phyloP scores from a whole-genome alignment of 306 rosid genomes.

The Castanea crenata region DNA sequence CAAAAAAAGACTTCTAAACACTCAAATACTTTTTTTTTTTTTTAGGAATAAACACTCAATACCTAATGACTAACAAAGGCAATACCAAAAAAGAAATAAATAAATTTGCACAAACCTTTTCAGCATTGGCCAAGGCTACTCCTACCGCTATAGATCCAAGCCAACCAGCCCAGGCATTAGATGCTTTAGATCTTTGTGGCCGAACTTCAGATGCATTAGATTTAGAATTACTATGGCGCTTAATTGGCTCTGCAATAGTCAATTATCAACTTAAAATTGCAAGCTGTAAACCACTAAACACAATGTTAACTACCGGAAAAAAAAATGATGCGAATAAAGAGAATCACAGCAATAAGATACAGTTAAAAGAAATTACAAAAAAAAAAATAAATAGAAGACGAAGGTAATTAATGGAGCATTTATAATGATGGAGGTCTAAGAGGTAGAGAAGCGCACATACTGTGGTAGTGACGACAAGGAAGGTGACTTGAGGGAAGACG shows the following conservation, averaged over 20 bases:
- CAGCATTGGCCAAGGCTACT: conserved; percentile 45
- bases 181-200: conserved; percentile 11
- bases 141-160: conserved; percentile 52
- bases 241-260: conserved; percentile 29
- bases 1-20: background rate
- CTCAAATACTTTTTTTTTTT: too few species aligned
- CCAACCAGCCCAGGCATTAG: conserved; percentile 33
- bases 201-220: conserved; percentile 28
- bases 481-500: conserved; percentile 11
- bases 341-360: background rate
- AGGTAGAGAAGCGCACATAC: conserved; percentile 29
- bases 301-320: background rate
- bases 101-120: conserved; percentile 32
- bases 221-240: conserved; percentile 6
- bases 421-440: background rate
- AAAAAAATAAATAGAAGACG: too few species aligned
- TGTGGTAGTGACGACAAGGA: conserved; percentile 23
- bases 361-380: background rate
- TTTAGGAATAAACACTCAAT: too few species aligned
- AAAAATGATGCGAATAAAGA: background rate
- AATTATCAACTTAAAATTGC: background rate
- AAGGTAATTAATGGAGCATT: too few species aligned
- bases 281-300: too few species aligned
- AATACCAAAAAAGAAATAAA: background rate
- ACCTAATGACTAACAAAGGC: too few species aligned